Evolutionary conservation across 495 filamentous ascomycete species (phyloP).

Genomic region (Penicillium lagena): DNA sequence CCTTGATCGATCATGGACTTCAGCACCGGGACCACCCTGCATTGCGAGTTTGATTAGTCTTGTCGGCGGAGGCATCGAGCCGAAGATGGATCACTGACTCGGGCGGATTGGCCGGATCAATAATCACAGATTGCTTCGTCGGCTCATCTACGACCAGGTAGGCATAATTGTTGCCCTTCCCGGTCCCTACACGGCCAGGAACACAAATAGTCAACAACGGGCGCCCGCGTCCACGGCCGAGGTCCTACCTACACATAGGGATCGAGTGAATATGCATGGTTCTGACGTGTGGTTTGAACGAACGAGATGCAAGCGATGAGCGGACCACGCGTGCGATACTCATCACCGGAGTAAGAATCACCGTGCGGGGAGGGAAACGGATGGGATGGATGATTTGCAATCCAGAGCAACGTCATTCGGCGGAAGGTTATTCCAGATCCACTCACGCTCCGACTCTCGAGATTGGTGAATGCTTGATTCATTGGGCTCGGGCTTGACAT

Average conservation of each 20-base stretch:
- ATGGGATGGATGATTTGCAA: no score
- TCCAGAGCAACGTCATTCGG: no score
- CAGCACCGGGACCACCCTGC: conserved; percentile 69
- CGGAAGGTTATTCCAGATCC: no score
- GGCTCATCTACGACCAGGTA: conserved; percentile 91
- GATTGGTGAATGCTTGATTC: no score
- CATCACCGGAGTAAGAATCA: conserved; percentile 18
- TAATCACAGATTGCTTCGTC: conserved; percentile 86
- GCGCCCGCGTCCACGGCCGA: background rate
- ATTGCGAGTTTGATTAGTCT: no score
- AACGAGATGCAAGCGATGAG: conserved; percentile 2
- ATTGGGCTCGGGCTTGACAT: no score
- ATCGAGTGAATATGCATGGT: conserved; percentile 95
- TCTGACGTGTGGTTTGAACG: conserved; percentile 13
- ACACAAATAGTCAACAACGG: conserved; percentile 1
- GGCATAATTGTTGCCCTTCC: conserved; percentile 89
- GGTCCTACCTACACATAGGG: conserved; percentile 80
- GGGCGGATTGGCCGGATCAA: conserved; percentile 87
- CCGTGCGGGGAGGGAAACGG: conserved; percentile 8
- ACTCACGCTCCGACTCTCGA: no score
- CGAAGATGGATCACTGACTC: conserved; percentile 54
- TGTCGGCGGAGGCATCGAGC: no score
- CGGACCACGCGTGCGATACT: conserved; percentile 19
- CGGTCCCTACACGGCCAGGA: conserved; percentile 59
- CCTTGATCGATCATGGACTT: conserved; percentile 63